Evolutionary conservation across 495 filamentous ascomycete species (phyloP).

Genomic region (Friedmanniomyces simplex): DNA sequence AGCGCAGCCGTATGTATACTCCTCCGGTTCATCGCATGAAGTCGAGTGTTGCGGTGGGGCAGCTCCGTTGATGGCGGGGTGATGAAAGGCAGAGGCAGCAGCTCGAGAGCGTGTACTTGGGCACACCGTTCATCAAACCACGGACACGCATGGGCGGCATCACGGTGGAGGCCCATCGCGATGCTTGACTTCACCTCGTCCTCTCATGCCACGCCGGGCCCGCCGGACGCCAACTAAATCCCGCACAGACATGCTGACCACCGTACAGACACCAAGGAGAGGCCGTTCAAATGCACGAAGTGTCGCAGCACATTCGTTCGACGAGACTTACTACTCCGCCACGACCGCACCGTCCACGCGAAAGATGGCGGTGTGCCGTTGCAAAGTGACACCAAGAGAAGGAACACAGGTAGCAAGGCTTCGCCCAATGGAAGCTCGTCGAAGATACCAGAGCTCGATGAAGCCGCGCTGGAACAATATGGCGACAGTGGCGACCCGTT

Average conservation of each 20-base stretch:
- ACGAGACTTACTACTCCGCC: slow-evolving; percentile 88
- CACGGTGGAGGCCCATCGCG: neutral
- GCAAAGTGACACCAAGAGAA: slow-evolving; percentile 87
- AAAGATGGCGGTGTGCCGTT: slow-evolving; percentile 96
- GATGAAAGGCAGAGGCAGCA: neutral
- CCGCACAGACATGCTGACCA: neutral
- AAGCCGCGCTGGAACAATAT: slow-evolving; percentile 84
- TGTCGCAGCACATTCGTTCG: slow-evolving; percentile 97
- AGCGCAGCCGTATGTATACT: slow-evolving; percentile 82
- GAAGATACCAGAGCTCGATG: slow-evolving; percentile 72
- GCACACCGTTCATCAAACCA: neutral
- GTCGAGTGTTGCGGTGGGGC: slow-evolving; percentile 1
- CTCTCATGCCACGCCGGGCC: neutral
- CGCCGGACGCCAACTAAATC: neutral
- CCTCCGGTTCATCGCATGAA: neutral
- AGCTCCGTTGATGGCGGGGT: neutral
- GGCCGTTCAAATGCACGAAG: slow-evolving; percentile 96
- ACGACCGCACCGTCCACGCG: slow-evolving; percentile 96
- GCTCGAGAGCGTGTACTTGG: neutral
- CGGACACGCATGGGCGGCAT: neutral
- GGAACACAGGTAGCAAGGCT: slow-evolving; percentile 55
- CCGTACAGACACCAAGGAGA: slow-evolving; percentile 83
- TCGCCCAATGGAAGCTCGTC: slow-evolving; percentile 60
- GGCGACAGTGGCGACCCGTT: slow-evolving; percentile 89
- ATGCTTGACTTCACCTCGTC: neutral